These are phyloP conservation scores for Cystofilobasidium ferigula DNA, from an alignment of 768 basidiomycete species.

Conservation along the genomic window DNA sequence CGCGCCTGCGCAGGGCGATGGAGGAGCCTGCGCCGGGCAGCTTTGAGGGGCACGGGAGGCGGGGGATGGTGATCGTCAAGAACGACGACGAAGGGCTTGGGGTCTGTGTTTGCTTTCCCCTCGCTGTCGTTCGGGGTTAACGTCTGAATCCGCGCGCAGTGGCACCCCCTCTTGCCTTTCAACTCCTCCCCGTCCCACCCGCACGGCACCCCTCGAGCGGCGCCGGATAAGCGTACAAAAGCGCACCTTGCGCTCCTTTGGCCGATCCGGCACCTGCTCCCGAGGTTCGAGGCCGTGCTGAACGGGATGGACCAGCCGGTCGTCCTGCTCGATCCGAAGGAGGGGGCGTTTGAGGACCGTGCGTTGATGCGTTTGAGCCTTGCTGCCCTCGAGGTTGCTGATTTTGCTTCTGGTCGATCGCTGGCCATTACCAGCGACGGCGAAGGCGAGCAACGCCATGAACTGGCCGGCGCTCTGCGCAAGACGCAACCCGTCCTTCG, in stretches of 20 bases:
- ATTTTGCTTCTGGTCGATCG: too few species aligned
- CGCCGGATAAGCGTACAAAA: not conserved
- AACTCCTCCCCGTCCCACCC: too few species aligned
- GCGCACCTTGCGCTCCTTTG: not conserved
- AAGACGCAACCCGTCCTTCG: too few species aligned
- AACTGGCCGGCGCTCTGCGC: too few species aligned
- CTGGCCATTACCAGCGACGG: too few species aligned
- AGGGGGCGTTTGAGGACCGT: not conserved
- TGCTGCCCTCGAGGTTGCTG: not conserved
- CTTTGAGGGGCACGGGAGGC: not conserved
- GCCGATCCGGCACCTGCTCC: not conserved
- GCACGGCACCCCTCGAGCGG: not conserved
- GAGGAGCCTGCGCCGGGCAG: not conserved
- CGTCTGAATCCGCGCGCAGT: too few species aligned
- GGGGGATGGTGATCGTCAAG: not conserved
- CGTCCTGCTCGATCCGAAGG: not conserved
- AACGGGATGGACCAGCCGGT: not conserved
- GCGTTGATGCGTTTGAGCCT: not conserved
- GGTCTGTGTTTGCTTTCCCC: not conserved
- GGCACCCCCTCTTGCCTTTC: too few species aligned
- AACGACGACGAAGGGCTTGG: not conserved
- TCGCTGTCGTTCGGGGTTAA: too few species aligned
- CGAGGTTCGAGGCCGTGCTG: not conserved
- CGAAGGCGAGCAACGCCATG: too few species aligned
- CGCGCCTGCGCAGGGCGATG: not conserved